These are phyloP conservation scores for Ophiocordyceps camponoti-rufipedis DNA, from an alignment of 2,329 filamentous ascomycete species.

Conservation along the genomic window DNA sequence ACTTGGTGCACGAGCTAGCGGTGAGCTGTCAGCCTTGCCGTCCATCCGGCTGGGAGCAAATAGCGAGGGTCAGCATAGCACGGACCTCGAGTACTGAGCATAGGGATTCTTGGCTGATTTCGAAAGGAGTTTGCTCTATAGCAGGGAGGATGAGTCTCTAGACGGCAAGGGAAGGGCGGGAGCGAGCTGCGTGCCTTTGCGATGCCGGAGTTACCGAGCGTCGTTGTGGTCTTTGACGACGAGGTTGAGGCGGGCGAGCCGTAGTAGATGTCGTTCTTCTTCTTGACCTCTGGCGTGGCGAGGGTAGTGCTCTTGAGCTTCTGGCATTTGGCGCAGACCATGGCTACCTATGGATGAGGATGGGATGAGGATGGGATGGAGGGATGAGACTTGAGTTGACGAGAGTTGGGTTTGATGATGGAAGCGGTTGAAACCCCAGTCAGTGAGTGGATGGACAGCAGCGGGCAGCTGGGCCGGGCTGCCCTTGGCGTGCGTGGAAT, in stretches of 20 bases:
- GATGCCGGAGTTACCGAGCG: slow-evolving; percentile 37
- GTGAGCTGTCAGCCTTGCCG: not conserved
- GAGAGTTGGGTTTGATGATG: no score
- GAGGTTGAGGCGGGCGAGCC: slow-evolving; percentile 25
- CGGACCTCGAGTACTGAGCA: slow-evolving; percentile 32
- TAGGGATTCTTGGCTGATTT: slow-evolving; percentile 49
- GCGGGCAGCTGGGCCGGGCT: no score
- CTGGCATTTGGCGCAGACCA: slow-evolving; percentile 49
- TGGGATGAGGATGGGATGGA: not conserved
- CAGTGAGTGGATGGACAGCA: no score
- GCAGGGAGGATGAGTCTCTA: not conserved
- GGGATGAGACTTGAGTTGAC: not conserved
- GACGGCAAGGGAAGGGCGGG: not conserved
- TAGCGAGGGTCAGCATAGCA: not conserved
- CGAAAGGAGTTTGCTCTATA: slow-evolving; percentile 43
- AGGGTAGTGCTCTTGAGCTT: slow-evolving; percentile 40
- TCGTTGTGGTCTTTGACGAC: slow-evolving; percentile 23
- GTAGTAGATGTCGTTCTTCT: slow-evolving; percentile 48
- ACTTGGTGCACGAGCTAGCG: slow-evolving; percentile 36
- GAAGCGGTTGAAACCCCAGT: no score
- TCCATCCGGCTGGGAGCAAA: not conserved
- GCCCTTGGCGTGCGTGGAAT: no score
- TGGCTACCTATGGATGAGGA: slow-evolving; percentile 8
- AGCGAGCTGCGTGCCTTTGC: slow-evolving; percentile 28
- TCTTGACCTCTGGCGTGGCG: slow-evolving; percentile 46